Evolutionary conservation across 257 asterid genomes (phyloP).

Genomic region (Voacanga thouarsii): DNA sequence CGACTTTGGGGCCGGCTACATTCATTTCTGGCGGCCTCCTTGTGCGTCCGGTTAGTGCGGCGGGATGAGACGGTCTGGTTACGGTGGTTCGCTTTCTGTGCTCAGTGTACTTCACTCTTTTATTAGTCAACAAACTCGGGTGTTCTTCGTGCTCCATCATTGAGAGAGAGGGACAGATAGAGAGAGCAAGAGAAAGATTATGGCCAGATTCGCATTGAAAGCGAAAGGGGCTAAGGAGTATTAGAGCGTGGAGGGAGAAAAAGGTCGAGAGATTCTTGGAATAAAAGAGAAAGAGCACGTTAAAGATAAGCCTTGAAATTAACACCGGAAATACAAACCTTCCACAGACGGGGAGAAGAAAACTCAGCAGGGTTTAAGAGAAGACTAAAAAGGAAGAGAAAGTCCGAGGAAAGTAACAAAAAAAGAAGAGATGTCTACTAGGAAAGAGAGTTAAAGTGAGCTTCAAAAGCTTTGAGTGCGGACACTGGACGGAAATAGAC

Average conservation of each 20-base stretch:
- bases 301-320: slow-evolving; percentile 32
- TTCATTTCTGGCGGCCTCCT: slow-evolving; percentile 21
- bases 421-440: slow-evolving; percentile 27
- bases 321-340: slow-evolving; percentile 8
- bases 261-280: slow-evolving; percentile 31
- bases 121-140: slow-evolving; percentile 27
- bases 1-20: slow-evolving; percentile 33
- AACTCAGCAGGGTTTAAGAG: slow-evolving; percentile 11
- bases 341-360: neutral
- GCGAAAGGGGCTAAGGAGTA: slow-evolving; percentile 29
- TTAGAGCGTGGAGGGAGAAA: slow-evolving; percentile 22
- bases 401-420: slow-evolving; percentile 21
- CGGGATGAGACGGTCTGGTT: slow-evolving; percentile 7
- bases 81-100: slow-evolving; percentile 49
- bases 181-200: neutral
- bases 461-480: slow-evolving; percentile 8
- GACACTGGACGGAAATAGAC: neutral
- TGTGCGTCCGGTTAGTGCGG: slow-evolving; percentile 19
- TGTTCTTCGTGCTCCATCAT: slow-evolving; percentile 16
- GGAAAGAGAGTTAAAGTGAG: slow-evolving; percentile 14
- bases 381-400: slow-evolving; percentile 14
- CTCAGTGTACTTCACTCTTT: slow-evolving; percentile 55
- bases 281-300: slow-evolving; percentile 60
- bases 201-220: slow-evolving; percentile 69
- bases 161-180: neutral